Percentiles rank a stretch among this genome's conserved stretches.
These are phyloP conservation scores for Thermoascus crustaceus DNA, from an alignment of 2,329 filamentous ascomycete species.

Conservation along the genomic window DNA sequence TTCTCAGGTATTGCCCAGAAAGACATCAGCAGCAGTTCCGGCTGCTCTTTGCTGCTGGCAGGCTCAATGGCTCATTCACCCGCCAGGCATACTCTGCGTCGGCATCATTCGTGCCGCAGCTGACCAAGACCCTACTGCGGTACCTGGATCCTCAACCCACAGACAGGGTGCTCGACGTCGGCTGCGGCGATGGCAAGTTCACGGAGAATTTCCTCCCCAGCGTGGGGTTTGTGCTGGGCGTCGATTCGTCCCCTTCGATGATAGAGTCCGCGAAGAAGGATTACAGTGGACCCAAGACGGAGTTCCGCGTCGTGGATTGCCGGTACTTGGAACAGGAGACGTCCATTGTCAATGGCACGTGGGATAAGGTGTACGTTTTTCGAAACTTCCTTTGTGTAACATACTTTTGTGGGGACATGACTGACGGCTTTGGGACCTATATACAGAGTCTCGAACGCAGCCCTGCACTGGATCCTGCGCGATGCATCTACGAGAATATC, in stretches of 20 bases:
- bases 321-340: slow-evolving; percentile 23
- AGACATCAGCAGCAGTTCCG: not conserved
- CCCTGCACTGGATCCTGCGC: slow-evolving; percentile 59
- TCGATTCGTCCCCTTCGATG: slow-evolving; percentile 54
- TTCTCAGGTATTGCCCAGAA: slow-evolving; percentile 19
- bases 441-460: slow-evolving; percentile 51
- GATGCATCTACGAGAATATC: slow-evolving; percentile 34
- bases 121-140: slow-evolving; percentile 49
- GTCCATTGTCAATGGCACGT: slow-evolving; percentile 21
- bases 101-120: slow-evolving; percentile 56
- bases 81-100: slow-evolving; percentile 51
- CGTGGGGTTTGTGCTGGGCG: slow-evolving; percentile 47
- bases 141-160: slow-evolving; percentile 53
- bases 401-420: not conserved
- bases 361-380: slow-evolving; percentile 43
- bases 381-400: not conserved
- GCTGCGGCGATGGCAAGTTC: slow-evolving; percentile 57
- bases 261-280: slow-evolving; percentile 44
- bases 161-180: slow-evolving; percentile 54
- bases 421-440: not conserved
- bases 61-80: slow-evolving; percentile 5
- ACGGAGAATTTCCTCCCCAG: slow-evolving; percentile 45
- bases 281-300: slow-evolving; percentile 24
- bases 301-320: slow-evolving; percentile 28
- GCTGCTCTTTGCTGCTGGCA: slow-evolving; percentile 1